These are phyloP conservation scores for Puccinia triticina DNA, from an alignment of 1,284 basidiomycete genomes.

Conservation along the genomic window DNA sequence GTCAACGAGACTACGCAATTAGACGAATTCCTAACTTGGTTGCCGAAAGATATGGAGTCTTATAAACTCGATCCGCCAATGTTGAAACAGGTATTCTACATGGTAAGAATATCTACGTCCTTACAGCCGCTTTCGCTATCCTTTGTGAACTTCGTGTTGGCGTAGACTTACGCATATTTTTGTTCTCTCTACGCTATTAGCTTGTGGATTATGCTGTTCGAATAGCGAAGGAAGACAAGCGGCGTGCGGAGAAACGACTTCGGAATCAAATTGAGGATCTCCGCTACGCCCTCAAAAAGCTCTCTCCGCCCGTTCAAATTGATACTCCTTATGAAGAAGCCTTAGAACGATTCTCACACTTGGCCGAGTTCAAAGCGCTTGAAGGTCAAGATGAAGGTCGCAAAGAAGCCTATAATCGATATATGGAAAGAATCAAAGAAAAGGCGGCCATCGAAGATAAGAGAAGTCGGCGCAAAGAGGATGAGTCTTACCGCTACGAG, in stretches of 20 bases:
- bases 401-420: constrained; percentile 78
- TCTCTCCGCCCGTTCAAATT: constrained; percentile 76
- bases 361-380: constrained; percentile 79
- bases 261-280: constrained; percentile 91
- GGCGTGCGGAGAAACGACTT: constrained; percentile 77
- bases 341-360: constrained; percentile 73
- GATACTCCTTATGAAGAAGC: constrained; percentile 76
- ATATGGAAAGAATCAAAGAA: constrained; percentile 79
- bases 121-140: background rate
- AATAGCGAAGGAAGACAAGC: constrained; percentile 73
- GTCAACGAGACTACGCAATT: constrained; percentile 68
- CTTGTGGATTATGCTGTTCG: constrained; percentile 70
- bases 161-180: background rate
- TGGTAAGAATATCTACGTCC: constrained; percentile 11
- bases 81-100: constrained; percentile 38
- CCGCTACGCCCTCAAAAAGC: constrained; percentile 89
- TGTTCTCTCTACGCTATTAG: constrained; percentile 62
- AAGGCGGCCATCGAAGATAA: constrained; percentile 51
- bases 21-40: constrained; percentile 65
- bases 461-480: constrained; percentile 44
- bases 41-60: constrained; percentile 12
- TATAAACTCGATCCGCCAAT: constrained; percentile 9
- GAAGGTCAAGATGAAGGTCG: constrained; percentile 76
- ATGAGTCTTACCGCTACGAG: constrained; percentile 24
- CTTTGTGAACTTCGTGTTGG: background rate